Evolutionary conservation across 108 stramenopile genomes (phyloP), one percentile per base, ranked within the genome.

Genomic region (Seminavis robusta): DNA sequence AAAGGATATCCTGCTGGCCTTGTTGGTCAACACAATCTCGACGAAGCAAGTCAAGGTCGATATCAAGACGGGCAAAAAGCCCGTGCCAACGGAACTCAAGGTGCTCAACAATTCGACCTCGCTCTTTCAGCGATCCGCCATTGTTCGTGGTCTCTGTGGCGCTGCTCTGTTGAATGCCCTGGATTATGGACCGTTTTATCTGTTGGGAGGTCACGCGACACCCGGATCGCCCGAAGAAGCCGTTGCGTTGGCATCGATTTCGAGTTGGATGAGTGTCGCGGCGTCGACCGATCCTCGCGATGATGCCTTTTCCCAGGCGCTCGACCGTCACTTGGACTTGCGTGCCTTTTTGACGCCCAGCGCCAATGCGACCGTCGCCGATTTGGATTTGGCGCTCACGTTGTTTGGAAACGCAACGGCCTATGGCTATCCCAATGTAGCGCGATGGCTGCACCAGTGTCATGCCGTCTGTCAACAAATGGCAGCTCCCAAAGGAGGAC

Each of bases 201-300:
- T 87, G 11, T 44, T 84, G 52, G 89, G 89, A 41, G 89, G 89
- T 0, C 75, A 82, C 48, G 51, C 67, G 3, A 51, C 71, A 15
- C 38, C 30, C 20, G 65, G 71, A 15, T 81, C 80, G n/a, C 73
- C 81, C 38, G 26, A 24, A 29, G 49, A 52, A 32, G 71, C 77
- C 33, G 45, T 82, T 46, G 83, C 81, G 19, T 45, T 86, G 63
- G 81, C 86, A 6, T 70, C 69, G n/a, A 65, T 88, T 23, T 67
- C 79, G 28, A 73, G 69, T 37, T 92, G 86, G 86, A 86, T 88
- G 86, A 74, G 74, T 32, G 67, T 88, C 13, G 89, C 85, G 1
- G 72, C 67, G 73, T 11, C 29, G 40, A 24, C 19, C 5, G 24
- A 37, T 26, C n/a, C 43, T 30, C 9, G 47, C 40, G 32, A 61